These are phyloP conservation scores for Drosera spatulata DNA, from an alignment of 179 eudicot species.

Conservation along the genomic window DNA sequence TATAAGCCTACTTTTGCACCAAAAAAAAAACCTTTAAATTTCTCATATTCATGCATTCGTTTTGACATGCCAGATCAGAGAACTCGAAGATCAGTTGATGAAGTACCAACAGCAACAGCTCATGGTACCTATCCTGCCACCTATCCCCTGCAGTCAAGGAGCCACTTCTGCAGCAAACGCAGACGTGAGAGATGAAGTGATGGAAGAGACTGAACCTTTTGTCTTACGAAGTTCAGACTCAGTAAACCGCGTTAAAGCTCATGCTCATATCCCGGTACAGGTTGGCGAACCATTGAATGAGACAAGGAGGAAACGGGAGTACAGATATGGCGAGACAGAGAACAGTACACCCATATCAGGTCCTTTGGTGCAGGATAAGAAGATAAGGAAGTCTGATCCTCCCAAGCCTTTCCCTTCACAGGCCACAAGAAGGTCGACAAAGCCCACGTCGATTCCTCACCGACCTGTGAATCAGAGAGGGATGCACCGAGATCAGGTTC, in stretches of 20 bases:
- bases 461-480: slow-evolving; percentile 27
- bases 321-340: slow-evolving; percentile 59
- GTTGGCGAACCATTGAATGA: slow-evolving; percentile 27
- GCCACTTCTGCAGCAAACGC: slow-evolving; percentile 43
- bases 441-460: slow-evolving; percentile 31
- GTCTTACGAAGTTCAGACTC: slow-evolving; percentile 56
- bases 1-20: too few species aligned
- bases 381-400: slow-evolving; percentile 62
- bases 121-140: slow-evolving; percentile 12
- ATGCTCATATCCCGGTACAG: slow-evolving; percentile 42
- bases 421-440: slow-evolving; percentile 24
- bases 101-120: slow-evolving; percentile 34
- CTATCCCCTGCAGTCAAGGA: slow-evolving; percentile 26
- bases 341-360: slow-evolving; percentile 31
- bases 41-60: background rate
- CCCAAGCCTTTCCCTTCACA: slow-evolving; percentile 34
- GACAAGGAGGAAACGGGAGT: slow-evolving; percentile 54
- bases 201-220: slow-evolving; percentile 37
- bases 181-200: slow-evolving; percentile 22
- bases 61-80: slow-evolving; percentile 46
- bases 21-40: background rate
- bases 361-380: slow-evolving; percentile 35
- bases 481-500: slow-evolving; percentile 29
- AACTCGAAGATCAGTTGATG: slow-evolving; percentile 66
- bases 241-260: slow-evolving; percentile 24